Evolutionary conservation across 2,329 filamentous ascomycete species (phyloP).

Genomic region (Arthrinium puccinioides): DNA sequence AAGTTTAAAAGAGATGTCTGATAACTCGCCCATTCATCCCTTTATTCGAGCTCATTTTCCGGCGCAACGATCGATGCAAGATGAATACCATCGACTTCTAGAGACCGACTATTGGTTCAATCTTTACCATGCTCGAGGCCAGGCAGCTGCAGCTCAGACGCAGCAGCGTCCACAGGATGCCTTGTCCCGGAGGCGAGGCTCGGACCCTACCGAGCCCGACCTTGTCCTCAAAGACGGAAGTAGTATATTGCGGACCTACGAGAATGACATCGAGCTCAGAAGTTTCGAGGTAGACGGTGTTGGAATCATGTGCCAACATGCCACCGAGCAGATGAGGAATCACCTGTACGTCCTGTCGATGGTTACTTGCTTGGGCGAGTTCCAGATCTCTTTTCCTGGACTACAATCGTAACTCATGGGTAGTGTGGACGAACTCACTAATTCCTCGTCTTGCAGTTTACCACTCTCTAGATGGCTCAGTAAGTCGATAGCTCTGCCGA

Average conservation of each 20-base stretch:
- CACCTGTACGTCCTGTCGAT: too few relatives aligned
- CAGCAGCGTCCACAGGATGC: not conserved
- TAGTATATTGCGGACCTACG: constrained; percentile 39
- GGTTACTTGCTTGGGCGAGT: too few relatives aligned
- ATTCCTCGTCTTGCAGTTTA: too few relatives aligned
- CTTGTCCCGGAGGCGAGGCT: not conserved
- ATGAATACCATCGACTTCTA: not conserved
- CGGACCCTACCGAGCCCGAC: not conserved
- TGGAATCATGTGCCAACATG: constrained; percentile 24
- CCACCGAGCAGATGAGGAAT: constrained; percentile 16
- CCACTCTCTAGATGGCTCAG: too few relatives aligned
- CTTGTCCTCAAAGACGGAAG: constrained; percentile 10
- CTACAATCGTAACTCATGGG: too few relatives aligned
- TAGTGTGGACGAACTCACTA: too few relatives aligned
- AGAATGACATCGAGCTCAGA: constrained; percentile 40
- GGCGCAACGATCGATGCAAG: not conserved
- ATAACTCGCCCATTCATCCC: constrained; percentile 18
- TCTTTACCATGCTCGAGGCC: not conserved
- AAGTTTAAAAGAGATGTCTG: constrained; percentile 11
- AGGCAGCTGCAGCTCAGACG: constrained; percentile 1
- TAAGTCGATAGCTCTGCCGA: too few relatives aligned
- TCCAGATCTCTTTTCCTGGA: too few relatives aligned
- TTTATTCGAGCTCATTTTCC: constrained; percentile 13
- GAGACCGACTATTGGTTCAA: constrained; percentile 3
- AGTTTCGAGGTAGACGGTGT: constrained; percentile 17